These are phyloP conservation scores for Clavispora vitiphila DNA, from an alignment of 805 yeast genomes.

Conservation along the genomic window DNA sequence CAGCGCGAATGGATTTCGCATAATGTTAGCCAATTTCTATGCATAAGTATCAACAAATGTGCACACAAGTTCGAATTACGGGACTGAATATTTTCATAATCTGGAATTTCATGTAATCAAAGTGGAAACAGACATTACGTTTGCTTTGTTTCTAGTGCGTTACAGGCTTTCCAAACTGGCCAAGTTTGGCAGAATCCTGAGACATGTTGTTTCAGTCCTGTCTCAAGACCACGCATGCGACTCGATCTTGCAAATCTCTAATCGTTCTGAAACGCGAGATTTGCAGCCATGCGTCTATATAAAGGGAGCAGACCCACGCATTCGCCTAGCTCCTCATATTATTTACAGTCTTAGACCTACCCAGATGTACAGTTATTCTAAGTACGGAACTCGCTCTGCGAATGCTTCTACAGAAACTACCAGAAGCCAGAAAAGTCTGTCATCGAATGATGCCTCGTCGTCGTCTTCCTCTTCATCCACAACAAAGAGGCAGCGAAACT, in stretches of 20 bases:
- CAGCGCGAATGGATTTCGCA: neutral
- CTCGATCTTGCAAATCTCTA: neutral
- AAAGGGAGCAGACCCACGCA: neutral
- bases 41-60: neutral
- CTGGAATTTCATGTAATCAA: too few relatives aligned
- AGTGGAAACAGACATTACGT: too few relatives aligned
- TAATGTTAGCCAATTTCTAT: too few relatives aligned
- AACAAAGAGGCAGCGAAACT: conserved; percentile 7
- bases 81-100: too few relatives aligned
- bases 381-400: conserved; percentile 11
- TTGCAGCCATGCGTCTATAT: conserved; percentile 2
- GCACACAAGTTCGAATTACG: too few relatives aligned
- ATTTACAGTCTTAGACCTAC: neutral
- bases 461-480: neutral
- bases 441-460: neutral
- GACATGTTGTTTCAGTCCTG: neutral
- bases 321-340: too few relatives aligned
- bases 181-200: neutral
- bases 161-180: too few relatives aligned
- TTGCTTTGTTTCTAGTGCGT: too few relatives aligned
- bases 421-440: conserved; percentile 6
- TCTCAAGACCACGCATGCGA: neutral
- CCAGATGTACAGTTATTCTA: conserved; percentile 16
- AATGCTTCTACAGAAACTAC: conserved; percentile 7
- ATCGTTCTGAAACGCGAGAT: neutral